Conservation (phyloP, 352 stramenopile genomes). For the Phytopythium kandeliae region DNA sequence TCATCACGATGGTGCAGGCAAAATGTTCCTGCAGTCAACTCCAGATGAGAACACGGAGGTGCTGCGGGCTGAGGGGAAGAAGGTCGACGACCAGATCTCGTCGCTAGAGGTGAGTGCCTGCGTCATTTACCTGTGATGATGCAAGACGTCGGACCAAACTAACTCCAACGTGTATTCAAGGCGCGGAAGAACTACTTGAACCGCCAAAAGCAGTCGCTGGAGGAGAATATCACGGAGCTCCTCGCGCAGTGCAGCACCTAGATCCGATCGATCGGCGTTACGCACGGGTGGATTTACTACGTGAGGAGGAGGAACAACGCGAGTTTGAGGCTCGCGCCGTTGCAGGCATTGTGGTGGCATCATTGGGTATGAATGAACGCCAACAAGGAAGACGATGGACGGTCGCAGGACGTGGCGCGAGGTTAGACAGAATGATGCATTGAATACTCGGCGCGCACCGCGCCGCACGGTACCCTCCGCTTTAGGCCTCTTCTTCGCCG, state of each 20-base stretch:
- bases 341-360: not conserved
- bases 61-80: slow-evolving; percentile 53
- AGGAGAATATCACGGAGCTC: slow-evolving; percentile 83
- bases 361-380: not conserved
- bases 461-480: not conserved
- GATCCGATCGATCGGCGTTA: not conserved
- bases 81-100: slow-evolving; percentile 59
- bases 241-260: slow-evolving; percentile 58
- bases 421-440: too few species aligned
- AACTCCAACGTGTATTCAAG: slow-evolving; percentile 8
- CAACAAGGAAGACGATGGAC: too few species aligned
- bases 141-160: not conserved
- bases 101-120: slow-evolving; percentile 64
- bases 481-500: not conserved
- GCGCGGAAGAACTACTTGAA: slow-evolving; percentile 77
- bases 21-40: slow-evolving; percentile 77
- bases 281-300: too few species aligned
- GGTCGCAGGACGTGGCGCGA: too few species aligned
- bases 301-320: too few species aligned
- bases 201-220: slow-evolving; percentile 70
- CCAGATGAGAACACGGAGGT: slow-evolving; percentile 41
- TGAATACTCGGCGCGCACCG: not conserved
- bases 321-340: too few species aligned
- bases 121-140: too few species aligned
- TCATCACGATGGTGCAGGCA: slow-evolving; percentile 17